Base-by-base conservation (phyloP, 2,329 filamentous ascomycete genomes). In the Cadophora luteo-olivacea region DNA sequence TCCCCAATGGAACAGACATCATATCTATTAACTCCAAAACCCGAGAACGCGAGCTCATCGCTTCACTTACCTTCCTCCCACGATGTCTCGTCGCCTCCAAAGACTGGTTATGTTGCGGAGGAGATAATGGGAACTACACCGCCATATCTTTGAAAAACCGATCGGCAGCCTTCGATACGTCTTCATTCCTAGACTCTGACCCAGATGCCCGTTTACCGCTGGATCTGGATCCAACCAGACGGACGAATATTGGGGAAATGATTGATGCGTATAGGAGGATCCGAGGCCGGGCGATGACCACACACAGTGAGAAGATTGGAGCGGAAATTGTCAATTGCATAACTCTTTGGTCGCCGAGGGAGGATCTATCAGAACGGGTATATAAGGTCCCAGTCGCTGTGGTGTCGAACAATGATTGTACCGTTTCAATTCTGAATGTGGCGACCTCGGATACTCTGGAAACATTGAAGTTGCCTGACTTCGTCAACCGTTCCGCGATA, bases 401-500 rank as follows among this genome's bases (percentile, higher is more conserved):
- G 57, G 82, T 97, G 75, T 89, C 92, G 57, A 97, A 97, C 81
- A 99, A 99, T 78, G 96, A 98, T 81, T 91, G 90, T 78, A 93
- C 92, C 1, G 92, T 98, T 67, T 91, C 91, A 33, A 82, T 97
- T n/a, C 93, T 97, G 77, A 91, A 90, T 61, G 83, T 98, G 24
- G 84, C 87, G 33, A 87, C 90, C 64, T 87, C 89, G 16, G 84
- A 91, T 69, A 84, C 91, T 45, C 81, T 97, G 25, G 89, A 92
- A 65, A 85, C 89, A 54, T 82, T 97, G 64, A 85, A 87, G 4
- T 91, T 97, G 72, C 91, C 92, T 5, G 92, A 95, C 77, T 92
- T 90, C 72, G 95, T 98, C 82, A 99, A 99, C 76, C 93, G 97
- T 76, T 93, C 94, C 41, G 88, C 94, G n/a, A 90, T 99, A 64